These are phyloP conservation scores for Talaromyces islandicus DNA, from an alignment of 2,329 filamentous ascomycete species.

Conservation along the genomic window DNA sequence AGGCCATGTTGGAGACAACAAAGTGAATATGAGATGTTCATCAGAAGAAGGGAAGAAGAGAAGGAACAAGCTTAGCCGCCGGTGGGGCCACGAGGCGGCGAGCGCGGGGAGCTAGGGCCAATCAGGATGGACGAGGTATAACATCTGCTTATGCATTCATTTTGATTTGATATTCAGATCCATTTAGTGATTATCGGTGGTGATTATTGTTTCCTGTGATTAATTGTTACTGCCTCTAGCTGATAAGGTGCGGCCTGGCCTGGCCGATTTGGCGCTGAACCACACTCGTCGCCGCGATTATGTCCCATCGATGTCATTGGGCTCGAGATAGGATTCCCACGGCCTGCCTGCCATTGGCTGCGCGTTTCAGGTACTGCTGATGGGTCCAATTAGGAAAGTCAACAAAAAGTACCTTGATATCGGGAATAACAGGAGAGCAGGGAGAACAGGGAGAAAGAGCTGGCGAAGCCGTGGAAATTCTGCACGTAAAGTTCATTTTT, in stretches of 20 bases:
- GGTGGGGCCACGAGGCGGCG: background rate
- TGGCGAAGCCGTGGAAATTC: background rate
- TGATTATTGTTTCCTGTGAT: background rate
- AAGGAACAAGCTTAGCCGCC: background rate
- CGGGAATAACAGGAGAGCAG: background rate
- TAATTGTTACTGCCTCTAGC: background rate
- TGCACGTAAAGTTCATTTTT: background rate
- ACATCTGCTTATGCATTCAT: background rate
- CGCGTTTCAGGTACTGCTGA: background rate
- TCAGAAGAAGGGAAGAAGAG: background rate
- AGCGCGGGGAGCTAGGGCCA: background rate
- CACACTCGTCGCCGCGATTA: background rate
- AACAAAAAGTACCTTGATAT: background rate
- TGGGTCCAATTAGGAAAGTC: background rate
- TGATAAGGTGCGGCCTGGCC: background rate
- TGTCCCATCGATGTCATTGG: background rate
- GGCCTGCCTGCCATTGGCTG: background rate
- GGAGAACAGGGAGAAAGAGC: background rate
- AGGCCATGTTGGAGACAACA: constrained; percentile 15
- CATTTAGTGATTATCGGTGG: background rate
- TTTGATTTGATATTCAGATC: background rate
- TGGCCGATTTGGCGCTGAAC: background rate
- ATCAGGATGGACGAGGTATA: background rate
- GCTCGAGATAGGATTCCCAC: background rate
- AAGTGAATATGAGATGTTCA: background rate